These are phyloP conservation scores for Hawksworthiomyces lignivorus DNA, from an alignment of 2,329 filamentous ascomycete species.

Conservation along the genomic window DNA sequence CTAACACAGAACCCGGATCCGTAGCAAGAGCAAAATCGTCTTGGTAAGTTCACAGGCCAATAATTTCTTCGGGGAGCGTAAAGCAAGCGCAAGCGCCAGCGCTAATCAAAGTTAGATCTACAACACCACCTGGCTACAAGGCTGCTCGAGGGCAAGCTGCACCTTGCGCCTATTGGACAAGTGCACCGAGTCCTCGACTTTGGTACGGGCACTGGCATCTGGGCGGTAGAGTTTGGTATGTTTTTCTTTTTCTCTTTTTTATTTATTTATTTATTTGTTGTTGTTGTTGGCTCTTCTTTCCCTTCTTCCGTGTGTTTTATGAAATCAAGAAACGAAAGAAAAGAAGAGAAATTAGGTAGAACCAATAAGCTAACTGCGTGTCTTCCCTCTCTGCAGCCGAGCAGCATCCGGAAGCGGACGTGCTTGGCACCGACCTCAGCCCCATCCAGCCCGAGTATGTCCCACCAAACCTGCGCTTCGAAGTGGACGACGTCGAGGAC, in stretches of 20 bases:
- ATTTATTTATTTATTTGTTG: too few relatives aligned
- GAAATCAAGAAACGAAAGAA: too few relatives aligned
- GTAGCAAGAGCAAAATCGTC: conserved; percentile 19
- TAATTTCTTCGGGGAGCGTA: conserved; percentile 9
- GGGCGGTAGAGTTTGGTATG: background rate
- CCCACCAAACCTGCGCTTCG: conserved; percentile 67
- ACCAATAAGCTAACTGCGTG: background rate
- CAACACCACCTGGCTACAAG: conserved; percentile 25
- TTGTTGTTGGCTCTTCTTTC: too few relatives aligned
- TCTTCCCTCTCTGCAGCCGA: conserved; percentile 1
- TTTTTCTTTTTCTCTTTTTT: too few relatives aligned
- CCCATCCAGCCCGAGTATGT: conserved; percentile 59
- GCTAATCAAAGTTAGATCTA: conserved; percentile 25
- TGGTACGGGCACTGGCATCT: background rate
- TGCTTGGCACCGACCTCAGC: conserved; percentile 59
- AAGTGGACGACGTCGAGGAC: conserved; percentile 56
- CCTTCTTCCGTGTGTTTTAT: background rate
- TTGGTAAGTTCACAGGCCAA: conserved; percentile 10
- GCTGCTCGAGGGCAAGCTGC: conserved; percentile 34
- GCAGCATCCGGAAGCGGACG: conserved; percentile 28
- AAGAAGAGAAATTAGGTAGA: conserved; percentile 37
- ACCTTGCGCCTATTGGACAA: conserved; percentile 23
- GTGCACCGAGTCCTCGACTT: background rate
- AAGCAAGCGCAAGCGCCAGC: too few relatives aligned
- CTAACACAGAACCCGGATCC: too few relatives aligned